Percentiles rank a stretch among this genome's conserved stretches.
phyloP scores from a whole-genome alignment of 192 early-diverging fungal genomes.

The Bifiguratus adelaidae region DNA sequence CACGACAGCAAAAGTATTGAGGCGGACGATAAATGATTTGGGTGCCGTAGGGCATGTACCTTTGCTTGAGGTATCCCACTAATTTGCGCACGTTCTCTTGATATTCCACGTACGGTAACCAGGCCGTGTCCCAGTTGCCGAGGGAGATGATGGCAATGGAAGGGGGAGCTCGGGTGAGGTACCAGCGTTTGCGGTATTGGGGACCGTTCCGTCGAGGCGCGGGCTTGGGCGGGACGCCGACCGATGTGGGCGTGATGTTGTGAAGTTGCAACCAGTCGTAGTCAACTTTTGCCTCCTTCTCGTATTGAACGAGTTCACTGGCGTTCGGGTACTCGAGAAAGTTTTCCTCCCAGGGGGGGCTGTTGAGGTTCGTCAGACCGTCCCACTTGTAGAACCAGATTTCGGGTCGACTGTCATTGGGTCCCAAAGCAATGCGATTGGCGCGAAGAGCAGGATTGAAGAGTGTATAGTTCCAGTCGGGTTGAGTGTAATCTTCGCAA shows the following conservation, averaged over 20 bases:
- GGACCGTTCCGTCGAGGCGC: background rate
- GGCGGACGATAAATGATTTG: slow-evolving; percentile 31
- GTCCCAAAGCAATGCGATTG: slow-evolving; percentile 6
- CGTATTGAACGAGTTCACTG: background rate
- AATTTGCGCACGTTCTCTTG: slow-evolving; percentile 10
- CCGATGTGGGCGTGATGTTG: background rate
- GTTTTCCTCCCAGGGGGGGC: slow-evolving; percentile 14
- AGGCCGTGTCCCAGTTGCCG: slow-evolving; percentile 40
- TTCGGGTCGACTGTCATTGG: background rate
- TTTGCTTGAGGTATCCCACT: slow-evolving; percentile 9
- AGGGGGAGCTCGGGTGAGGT: slow-evolving; percentile 2
- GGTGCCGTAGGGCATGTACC: slow-evolving; percentile 14
- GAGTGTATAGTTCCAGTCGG: slow-evolving; percentile 12
- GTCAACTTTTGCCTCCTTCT: background rate
- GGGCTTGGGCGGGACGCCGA: background rate
- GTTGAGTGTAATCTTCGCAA: slow-evolving; percentile 32
- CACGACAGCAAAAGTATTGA: slow-evolving; percentile 40
- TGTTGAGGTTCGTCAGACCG: slow-evolving; percentile 26
- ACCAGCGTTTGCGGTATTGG: background rate
- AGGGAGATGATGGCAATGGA: slow-evolving; percentile 24
- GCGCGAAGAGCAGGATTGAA: slow-evolving; percentile 9
- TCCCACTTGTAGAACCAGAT: slow-evolving; percentile 33
- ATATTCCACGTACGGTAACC: slow-evolving; percentile 16
- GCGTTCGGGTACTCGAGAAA: slow-evolving; percentile 4
- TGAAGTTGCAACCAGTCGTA: background rate